Evolutionary conservation across 345 rosid species (phyloP).

Genomic region (Salix brachista): DNA sequence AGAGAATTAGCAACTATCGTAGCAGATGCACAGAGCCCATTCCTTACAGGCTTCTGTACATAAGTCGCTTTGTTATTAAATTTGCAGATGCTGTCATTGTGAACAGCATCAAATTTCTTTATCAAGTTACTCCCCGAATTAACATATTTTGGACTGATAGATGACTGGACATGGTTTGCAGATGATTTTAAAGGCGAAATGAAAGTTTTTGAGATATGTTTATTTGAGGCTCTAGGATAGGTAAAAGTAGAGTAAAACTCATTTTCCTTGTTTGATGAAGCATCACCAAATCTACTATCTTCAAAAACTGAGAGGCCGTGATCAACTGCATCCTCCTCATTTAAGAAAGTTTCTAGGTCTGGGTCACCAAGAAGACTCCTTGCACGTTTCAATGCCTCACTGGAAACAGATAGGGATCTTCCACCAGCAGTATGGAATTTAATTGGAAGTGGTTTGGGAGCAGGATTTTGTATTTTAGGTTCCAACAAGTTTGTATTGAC

Average conservation of each 20-base stretch:
- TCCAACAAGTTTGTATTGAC: slow-evolving; percentile 23
- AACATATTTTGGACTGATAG: slow-evolving; percentile 28
- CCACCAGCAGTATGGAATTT: slow-evolving; percentile 91
- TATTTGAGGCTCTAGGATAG: slow-evolving; percentile 39
- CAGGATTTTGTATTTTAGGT: slow-evolving; percentile 28
- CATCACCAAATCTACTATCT: slow-evolving; percentile 25
- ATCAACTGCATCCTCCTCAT: slow-evolving; percentile 39
- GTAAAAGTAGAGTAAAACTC: slow-evolving; percentile 24
- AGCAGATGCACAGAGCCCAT: slow-evolving; percentile 11
- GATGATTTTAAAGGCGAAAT: slow-evolving; percentile 56
- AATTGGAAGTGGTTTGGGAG: slow-evolving; percentile 47
- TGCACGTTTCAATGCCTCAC: slow-evolving; percentile 78
- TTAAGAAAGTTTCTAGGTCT: slow-evolving; percentile 54
- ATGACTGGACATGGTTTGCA: slow-evolving; percentile 34
- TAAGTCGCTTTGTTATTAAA: slow-evolving; percentile 23
- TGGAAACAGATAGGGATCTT: slow-evolving; percentile 79
- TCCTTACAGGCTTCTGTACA: slow-evolving; percentile 23
- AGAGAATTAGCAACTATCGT: slow-evolving; percentile 17
- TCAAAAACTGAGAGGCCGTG: slow-evolving; percentile 29
- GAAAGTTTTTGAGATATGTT: slow-evolving; percentile 42
- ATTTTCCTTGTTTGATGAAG: slow-evolving; percentile 42
- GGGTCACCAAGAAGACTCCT: slow-evolving; percentile 91
- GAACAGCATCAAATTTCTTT: slow-evolving; percentile 67
- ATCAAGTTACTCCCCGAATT: slow-evolving; percentile 55
- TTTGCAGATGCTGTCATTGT: slow-evolving; percentile 22